Evolutionary conservation across 2,329 filamentous ascomycete genomes (phyloP), one percentile per base, ranked within the genome.

Genomic region (Torrubiella hemipterigena): DNA sequence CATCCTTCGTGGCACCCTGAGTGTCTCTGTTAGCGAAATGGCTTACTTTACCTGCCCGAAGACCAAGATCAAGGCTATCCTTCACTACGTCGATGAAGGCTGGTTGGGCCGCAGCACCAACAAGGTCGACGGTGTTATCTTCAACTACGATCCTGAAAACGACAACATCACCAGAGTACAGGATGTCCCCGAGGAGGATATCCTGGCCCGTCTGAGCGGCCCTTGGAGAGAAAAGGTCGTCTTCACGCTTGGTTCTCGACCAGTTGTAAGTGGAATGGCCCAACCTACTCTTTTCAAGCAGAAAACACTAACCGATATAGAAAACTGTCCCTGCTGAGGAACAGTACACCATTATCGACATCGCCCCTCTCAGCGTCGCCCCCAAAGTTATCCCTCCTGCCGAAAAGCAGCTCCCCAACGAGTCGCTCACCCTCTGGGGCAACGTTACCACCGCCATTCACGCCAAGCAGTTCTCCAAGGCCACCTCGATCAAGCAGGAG

Each of bases 51-150:
- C 78, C 23, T 98, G 91, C 57, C 72, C 81, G n/a, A 78, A 86
- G 60, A 94, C 86, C 3, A 81, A 78, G 50, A 73, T 93, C 42
- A 96, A 96, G 61, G 81, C 79, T 13, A 94, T 98, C 40, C 60
- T 98, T 28, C 79, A 93, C 47, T 98, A 98, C 52, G 64, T 87
- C 33, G 89, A 96, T 48, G 89, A 96, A 46, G 86, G 87, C 30
- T 98, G 91, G 87, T 68, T 96, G 18, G 84, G 87, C 28, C 83
- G 84, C 42, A 74, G 84, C 14, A 89, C 93, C 45, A 94, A 96
- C 57, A 86, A 81, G 50, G 80, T 98, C 21, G 77, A 93, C 38
- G 91, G 91, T 13, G 75, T 95, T 33, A 69, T 96, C 33, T 98
- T 94, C 67, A 79, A 72, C 30, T 94, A 94, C 44, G 81, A 94